Evolutionary conservation across 176 grass and related monocot species (phyloP).

Genomic region (Avena sativa): DNA sequence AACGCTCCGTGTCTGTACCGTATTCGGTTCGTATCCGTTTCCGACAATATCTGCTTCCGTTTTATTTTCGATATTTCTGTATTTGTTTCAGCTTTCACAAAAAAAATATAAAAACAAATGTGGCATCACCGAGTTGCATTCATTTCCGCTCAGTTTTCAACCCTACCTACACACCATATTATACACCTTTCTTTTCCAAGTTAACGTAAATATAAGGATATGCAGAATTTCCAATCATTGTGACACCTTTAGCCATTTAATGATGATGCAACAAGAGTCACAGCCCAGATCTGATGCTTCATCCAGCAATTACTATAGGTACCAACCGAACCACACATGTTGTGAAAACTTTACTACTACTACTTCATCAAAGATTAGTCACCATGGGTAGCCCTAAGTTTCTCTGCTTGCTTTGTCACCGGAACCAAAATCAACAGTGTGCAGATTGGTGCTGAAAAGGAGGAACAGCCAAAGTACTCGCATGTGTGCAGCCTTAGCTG

Average conservation of each 20-base stretch:
- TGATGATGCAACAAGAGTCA: conserved; percentile 12
- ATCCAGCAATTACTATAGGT: conserved; percentile 38
- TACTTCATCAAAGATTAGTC: conserved; percentile 36
- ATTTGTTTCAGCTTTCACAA: too few species aligned
- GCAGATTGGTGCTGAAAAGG: conserved; percentile 44
- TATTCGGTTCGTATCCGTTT: too few species aligned
- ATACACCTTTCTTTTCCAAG: conserved; percentile 17
- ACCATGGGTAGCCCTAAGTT: conserved; percentile 35
- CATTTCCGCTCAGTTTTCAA: too few species aligned
- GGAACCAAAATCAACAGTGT: conserved; percentile 27
- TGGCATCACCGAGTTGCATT: too few species aligned
- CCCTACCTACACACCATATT: not conserved
- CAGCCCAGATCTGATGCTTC: conserved; percentile 45
- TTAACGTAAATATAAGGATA: conserved; percentile 23
- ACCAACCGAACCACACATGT: conserved; percentile 36
- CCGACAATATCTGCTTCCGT: too few species aligned
- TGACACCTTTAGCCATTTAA: conserved; percentile 35
- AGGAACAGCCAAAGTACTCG: conserved; percentile 18
- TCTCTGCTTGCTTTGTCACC: conserved; percentile 43
- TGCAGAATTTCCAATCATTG: conserved; percentile 52
- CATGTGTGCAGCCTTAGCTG: conserved; percentile 32
- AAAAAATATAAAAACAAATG: too few species aligned
- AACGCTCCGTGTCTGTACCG: too few species aligned
- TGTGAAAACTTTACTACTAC: conserved; percentile 25
- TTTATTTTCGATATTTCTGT: too few species aligned